A percentile compares a stretch with the other conserved stretches of the same genome.
Conservation (phyloP, 306 rosid genomes). For the Pachyrhizus erosus region DNA sequence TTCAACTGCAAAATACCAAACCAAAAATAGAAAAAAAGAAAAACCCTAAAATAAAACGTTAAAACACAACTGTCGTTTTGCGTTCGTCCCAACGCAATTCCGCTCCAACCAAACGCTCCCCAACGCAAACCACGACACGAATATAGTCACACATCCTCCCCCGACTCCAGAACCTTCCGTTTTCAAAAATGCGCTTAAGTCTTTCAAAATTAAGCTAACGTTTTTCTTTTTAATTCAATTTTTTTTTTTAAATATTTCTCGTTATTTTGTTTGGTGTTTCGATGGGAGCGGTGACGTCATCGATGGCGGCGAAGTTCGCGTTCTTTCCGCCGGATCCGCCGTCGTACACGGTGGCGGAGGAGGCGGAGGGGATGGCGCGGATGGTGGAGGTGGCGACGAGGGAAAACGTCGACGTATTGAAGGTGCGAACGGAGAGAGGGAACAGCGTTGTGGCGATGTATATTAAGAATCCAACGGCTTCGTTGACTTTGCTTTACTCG, state of each 20-base stretch:
- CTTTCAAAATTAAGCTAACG: not conserved
- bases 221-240: not conserved
- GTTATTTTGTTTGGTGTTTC: not conserved
- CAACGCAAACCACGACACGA: not conserved
- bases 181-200: not conserved
- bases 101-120: constrained; percentile 9
- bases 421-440: constrained; percentile 27
- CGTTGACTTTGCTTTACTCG: constrained; percentile 34
- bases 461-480: constrained; percentile 23
- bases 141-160: not conserved
- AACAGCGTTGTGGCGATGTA: constrained; percentile 27
- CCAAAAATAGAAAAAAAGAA: not conserved
- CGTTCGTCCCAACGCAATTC: not conserved
- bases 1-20: not conserved
- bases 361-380: not conserved
- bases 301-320: constrained; percentile 37
- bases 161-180: not conserved
- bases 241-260: too few relatives aligned
- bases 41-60: not conserved
- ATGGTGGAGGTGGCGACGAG: constrained; percentile 28
- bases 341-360: constrained; percentile 28
- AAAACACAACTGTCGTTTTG: not conserved
- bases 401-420: constrained; percentile 31
- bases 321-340: constrained; percentile 39
- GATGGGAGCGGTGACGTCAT: constrained; percentile 36